phyloP scores from a whole-genome alignment of 495 filamentous ascomycete species.

The Neurospora sp. region DNA sequence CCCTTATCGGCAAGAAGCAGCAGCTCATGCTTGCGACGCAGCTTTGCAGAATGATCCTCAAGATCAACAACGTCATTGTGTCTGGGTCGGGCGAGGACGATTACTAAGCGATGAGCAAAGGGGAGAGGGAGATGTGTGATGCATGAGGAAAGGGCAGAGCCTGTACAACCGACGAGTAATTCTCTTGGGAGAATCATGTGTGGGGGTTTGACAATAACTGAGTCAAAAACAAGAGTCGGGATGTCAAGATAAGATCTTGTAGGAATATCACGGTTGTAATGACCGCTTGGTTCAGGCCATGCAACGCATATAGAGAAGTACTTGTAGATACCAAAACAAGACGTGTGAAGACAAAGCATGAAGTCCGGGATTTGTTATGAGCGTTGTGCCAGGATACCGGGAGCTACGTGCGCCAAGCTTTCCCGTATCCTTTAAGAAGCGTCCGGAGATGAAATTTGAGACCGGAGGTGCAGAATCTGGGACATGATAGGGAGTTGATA shows the following conservation, averaged over 20 bases:
- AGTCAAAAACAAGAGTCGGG: neutral
- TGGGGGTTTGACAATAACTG: neutral
- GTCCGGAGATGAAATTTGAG: too few relatives aligned
- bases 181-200: neutral
- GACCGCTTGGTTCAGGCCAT: neutral
- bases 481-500: neutral
- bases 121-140: neutral
- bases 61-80: conserved; percentile 96
- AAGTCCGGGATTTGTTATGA: too few relatives aligned
- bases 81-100: conserved; percentile 86
- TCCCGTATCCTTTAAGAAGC: too few relatives aligned
- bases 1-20: conserved; percentile 93
- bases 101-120: conserved; percentile 46
- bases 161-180: neutral
- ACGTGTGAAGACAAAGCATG: neutral
- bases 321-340: neutral
- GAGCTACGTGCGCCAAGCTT: too few relatives aligned
- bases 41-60: conserved; percentile 97
- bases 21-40: conserved; percentile 94
- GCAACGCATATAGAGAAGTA: neutral
- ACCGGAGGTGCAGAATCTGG: neutral
- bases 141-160: neutral
- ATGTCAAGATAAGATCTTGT: neutral
- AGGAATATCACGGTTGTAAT: neutral
- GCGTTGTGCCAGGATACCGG: too few relatives aligned